Evolutionary conservation across 2,329 filamentous ascomycete genomes (phyloP), one percentile per base, ranked within the genome.

Genomic region (Biscogniauxia marginata): DNA sequence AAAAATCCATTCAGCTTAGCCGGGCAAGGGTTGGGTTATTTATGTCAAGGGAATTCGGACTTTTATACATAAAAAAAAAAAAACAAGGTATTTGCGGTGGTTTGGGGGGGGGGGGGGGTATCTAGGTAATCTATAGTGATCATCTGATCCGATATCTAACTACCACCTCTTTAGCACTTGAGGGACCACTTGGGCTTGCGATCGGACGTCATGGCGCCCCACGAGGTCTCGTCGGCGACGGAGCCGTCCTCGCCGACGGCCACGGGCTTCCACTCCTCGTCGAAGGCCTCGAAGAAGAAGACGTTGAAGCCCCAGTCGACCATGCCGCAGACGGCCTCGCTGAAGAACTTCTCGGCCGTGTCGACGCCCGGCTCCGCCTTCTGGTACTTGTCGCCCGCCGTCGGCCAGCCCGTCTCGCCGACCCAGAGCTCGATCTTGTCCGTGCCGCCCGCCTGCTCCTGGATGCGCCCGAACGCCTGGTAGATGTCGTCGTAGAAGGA

Each of bases 281-380:
- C 87, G 64, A 88, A 89, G 46, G 86, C 86, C 78, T 90, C 87
- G 64, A 90, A 90, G 74, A 83, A 87, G 75, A 90, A 90, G 54
- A 85, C 82, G 65, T 89, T 88, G 61, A 85, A 78, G 58, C 84
- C 84, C 84, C 84, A 88, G 60, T 77, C 78, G 34, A 88, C 73
- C 67, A 87, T 80, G 51, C 80, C 80, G 71, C 87, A 90, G 66
- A 89, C 80, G 61, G 80, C 84, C 47, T 82, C 70, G 64, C 82
- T 74, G 76, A 79, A 90, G 76, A 84, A 90, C 21, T 73, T 75
- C 60, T 79, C 71, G 23, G 86, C 86, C 65, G 86, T 84, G 25
- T 77, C 65, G 44, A 81, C 78, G 45, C 84, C 79, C 25, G 87
- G 86, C 60, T 80, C 77, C 20, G 88, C 86, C 22, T 73, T 73